Base-by-base conservation (phyloP, 768 basidiomycete genomes). In the Dioszegia aurantiaca region DNA sequence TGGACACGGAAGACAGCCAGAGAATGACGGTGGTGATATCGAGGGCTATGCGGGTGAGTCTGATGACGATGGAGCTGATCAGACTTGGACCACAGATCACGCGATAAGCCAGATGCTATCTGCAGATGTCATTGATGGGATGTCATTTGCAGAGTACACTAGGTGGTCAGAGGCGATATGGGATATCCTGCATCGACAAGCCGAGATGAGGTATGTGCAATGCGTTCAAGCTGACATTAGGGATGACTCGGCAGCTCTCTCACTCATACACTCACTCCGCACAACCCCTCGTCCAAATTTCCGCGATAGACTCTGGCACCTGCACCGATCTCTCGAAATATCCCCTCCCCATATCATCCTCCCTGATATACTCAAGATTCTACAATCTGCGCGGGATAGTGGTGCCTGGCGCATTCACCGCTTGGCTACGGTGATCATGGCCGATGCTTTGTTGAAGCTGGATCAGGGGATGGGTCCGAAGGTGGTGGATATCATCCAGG, bases 91-190 rank as follows among this genome's bases (percentile, higher is more conserved):
- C n/a, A 49, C 19, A 33, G 58, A 31, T 10, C 1, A 14, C 8
- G 19, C 36, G 3, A 28, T 56, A 30, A 17, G 28, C 4, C 19
- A 43, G 12, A 16, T 40, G 26, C 23, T 45, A 14, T 1, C n/a
- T 9, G 28, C 44, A 16, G 21, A 42, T 17, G 4, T 21, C 10
- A 9, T 56, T 12, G 40, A 65, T 12, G 64, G 63, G 16, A 59
- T 74, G 63, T 27, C 59, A 0, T 54, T 71, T 9, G 17, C 44
- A 30, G 59, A 64, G 11, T 76, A 69, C 56, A 67, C 64, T 33
- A 45, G 61, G 8, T 74, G 72, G 74, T 59, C 66, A 1, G 40
- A 62, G 16, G 64, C 62, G 5, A 44, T 74, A 23, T 76, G 70
- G 70, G 45, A 52, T 14, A 47, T 74, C 0, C 45, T 76, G 10